Conservation (phyloP, 1,284 basidiomycete genomes). For the Neolentinus lepideus region DNA sequence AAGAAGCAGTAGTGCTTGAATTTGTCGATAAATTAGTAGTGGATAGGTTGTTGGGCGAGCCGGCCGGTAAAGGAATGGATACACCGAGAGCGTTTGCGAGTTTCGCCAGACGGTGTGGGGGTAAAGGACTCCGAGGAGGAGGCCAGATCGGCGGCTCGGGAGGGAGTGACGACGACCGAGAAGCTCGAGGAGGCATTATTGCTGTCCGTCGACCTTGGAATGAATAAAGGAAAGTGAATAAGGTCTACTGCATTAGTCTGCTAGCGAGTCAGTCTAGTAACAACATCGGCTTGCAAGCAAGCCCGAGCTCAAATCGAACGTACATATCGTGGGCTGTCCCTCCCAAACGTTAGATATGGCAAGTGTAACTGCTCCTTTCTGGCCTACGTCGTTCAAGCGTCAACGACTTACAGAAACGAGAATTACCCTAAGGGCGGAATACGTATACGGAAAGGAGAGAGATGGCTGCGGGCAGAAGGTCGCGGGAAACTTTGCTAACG, state of each 20-base stretch:
- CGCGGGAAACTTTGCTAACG: neutral
- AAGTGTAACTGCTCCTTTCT: too few species aligned
- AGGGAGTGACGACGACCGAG: slow-evolving; percentile 4
- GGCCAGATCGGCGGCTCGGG: slow-evolving; percentile 34
- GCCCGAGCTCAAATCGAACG: neutral
- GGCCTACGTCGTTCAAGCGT: too few species aligned
- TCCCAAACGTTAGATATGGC: too few species aligned
- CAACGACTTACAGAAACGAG: too few species aligned
- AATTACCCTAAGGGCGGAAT: too few species aligned
- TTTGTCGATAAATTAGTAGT: slow-evolving; percentile 19
- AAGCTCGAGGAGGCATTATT: neutral
- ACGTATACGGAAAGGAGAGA: neutral
- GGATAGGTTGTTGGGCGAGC: slow-evolving; percentile 25
- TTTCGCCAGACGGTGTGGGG: slow-evolving; percentile 70
- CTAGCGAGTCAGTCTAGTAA: neutral
- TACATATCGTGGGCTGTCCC: neutral
- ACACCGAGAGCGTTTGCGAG: slow-evolving; percentile 79
- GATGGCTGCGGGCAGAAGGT: neutral
- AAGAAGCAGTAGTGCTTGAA: slow-evolving; percentile 24
- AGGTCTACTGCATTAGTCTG: neutral
- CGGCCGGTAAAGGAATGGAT: slow-evolving; percentile 58
- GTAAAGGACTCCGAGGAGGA: slow-evolving; percentile 59
- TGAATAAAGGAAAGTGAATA: neutral
- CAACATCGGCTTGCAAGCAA: neutral
- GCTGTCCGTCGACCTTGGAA: neutral